Base-by-base conservation (phyloP, 106 monocot species). In the Narthecium ossifragum region DNA sequence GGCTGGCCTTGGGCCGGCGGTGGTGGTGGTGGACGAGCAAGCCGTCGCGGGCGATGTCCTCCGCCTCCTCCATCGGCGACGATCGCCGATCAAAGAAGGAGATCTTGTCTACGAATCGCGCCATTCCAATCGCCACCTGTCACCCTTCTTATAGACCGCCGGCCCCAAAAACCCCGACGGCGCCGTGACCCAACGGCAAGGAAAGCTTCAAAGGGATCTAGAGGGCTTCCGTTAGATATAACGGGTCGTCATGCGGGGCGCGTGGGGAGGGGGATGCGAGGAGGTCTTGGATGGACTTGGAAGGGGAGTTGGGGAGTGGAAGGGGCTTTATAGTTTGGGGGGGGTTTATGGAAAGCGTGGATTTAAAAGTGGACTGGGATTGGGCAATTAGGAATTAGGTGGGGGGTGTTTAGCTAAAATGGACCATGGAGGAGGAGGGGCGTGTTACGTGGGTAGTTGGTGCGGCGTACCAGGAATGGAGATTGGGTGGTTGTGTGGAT, bases 31-130 rank as follows among this genome's bases (percentile, higher is more conserved):
- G 60, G 23, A 63, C 58, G 21, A 76, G 72, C 6, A 73, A 37
- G n/a, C 79, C 75, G 55, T 65, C 60, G 23, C 79, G 79, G 9
- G 61, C 57, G 45, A 84, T 65, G 36, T 63, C 84, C 48, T 80
- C 84, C 20, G 79, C 84, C 27, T 84, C 79, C 46, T 75, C 84
- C 84, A 84, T 84, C 1, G 76, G 84, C 1, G 84, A 78, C 0
- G 70, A 27, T 30, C 68, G 55, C 38, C 74, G 60, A 14, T 78
- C 67, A 41, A 69, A 68, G 55, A 71, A 54, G 1, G 63, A 39
- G 20, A 84, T 53, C 59, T 60, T 78, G 47, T 79, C 79, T 8
- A 84, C 79, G 57, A 84, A 84, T 18, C 71, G 58, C n/a, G 84
- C 63, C 84, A 84, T 84, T 6, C n/a, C 12, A 18, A n/a, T n/a